These are phyloP conservation scores for Serendipita indica DNA, from an alignment of 768 basidiomycete genomes.

Conservation along the genomic window DNA sequence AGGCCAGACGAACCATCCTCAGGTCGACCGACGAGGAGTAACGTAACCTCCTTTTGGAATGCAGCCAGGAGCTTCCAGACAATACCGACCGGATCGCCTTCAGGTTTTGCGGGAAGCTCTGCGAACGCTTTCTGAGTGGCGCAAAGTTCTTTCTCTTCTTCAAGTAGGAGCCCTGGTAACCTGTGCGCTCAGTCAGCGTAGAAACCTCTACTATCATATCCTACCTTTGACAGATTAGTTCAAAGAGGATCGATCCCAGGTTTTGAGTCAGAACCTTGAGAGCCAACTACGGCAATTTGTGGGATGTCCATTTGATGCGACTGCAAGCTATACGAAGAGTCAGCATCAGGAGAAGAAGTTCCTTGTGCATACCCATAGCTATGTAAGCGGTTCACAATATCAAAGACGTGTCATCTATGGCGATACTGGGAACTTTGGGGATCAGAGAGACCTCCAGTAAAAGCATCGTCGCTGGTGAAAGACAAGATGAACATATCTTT, in stretches of 20 bases:
- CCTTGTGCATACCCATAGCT: not conserved
- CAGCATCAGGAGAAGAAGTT: not conserved
- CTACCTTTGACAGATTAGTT: slow-evolving; percentile 22
- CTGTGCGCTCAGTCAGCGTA: slow-evolving; percentile 28
- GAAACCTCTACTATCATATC: no score
- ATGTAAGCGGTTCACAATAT: not conserved
- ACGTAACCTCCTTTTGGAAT: slow-evolving; percentile 34
- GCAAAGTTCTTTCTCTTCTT: slow-evolving; percentile 33
- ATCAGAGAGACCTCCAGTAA: not conserved
- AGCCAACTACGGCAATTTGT: slow-evolving; percentile 57
- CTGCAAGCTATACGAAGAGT: not conserved
- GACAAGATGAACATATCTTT: no score
- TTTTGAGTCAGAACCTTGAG: slow-evolving; percentile 40
- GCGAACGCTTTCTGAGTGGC: slow-evolving; percentile 24
- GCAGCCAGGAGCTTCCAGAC: slow-evolving; percentile 32
- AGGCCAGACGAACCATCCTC: slow-evolving; percentile 30
- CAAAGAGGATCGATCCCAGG: slow-evolving; percentile 45
- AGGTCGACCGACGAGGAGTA: slow-evolving; percentile 39
- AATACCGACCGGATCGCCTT: slow-evolving; percentile 42
- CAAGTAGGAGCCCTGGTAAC: slow-evolving; percentile 45
- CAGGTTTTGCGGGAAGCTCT: slow-evolving; percentile 36
- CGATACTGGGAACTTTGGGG: not conserved
- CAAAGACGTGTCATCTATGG: not conserved
- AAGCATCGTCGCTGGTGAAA: not conserved
- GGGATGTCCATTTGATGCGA: slow-evolving; percentile 43